Base-by-base conservation (phyloP, 78 protist species). In the Monocercomonoides exilis region DNA sequence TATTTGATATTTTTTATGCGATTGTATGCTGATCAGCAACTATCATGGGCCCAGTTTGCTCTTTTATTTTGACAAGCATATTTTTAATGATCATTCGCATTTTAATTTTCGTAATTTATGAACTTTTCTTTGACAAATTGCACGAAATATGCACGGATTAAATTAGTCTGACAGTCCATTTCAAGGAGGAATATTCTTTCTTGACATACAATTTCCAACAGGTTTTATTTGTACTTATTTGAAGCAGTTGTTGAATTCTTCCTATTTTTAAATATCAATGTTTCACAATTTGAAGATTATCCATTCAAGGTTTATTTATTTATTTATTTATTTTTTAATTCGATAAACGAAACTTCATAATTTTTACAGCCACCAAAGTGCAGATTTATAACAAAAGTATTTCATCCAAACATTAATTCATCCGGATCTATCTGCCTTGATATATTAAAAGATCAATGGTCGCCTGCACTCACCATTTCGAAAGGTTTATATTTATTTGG, bases 351-450 rank as follows among this genome's bases (percentile, higher is more conserved):
- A n/a, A n/a, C n/a, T n/a, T n/a, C n/a, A n/a, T n/a, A n/a, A 29
- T 54, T 54, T 54, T 54, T 21, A 11, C 70, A 54, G 70, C 70
- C 70, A 29, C 70, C 70, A 54, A 11, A 54, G 38, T 54, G 70
- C 70, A 54, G 21, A 54, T 97, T 96, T 93, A 42, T 70, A 35
- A 97, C 97, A 35, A 88, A 87, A 35, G 90, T 97, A 45, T 96
- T 93, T 79, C 99, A 97, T 81, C 92, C 94, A 41, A 97, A 97
- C 89, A 93, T 97, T 64, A 92, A 92, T 88, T 29, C 21, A 21
- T 90, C 89, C 45, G 99, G 99, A 4, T 41, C 45, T 63, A 94
- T 97, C 34, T 97, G 99, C 90, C 81, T 97, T 3, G 98, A 97
- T 84, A 96, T 97, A 33, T 90, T 97, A 54, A 92, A 94, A 54